Conservation (phyloP, 129 eudicot genomes). For the Flaveria brownii region DNA sequence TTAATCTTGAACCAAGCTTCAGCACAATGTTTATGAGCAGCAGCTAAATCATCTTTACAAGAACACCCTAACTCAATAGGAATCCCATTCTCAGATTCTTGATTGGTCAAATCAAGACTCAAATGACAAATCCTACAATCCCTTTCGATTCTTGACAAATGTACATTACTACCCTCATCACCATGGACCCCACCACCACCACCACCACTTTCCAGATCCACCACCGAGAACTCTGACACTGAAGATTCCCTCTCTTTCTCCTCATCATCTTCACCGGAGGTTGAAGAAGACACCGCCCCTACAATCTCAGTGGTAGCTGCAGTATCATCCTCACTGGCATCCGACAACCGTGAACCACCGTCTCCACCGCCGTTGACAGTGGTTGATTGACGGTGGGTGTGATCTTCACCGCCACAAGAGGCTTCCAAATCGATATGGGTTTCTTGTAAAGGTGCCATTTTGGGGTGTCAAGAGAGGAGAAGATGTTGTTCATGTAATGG, state of each 20-base stretch:
- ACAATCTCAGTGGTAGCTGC: slow-evolving; percentile 50
- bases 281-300: slow-evolving; percentile 25
- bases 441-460: slow-evolving; percentile 51
- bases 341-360: slow-evolving; percentile 35
- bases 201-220: slow-evolving; percentile 55
- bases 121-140: slow-evolving; percentile 91
- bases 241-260: slow-evolving; percentile 52
- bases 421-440: slow-evolving; percentile 53
- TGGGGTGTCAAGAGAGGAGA: slow-evolving; percentile 28
- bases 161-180: slow-evolving; percentile 43
- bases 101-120: slow-evolving; percentile 64
- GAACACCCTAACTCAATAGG: slow-evolving; percentile 94
- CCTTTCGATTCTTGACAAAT: slow-evolving; percentile 59
- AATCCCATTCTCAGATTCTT: slow-evolving; percentile 57
- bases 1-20: slow-evolving; percentile 97
- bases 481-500: slow-evolving; percentile 41
- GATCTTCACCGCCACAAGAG: slow-evolving; percentile 17
- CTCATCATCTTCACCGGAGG: slow-evolving; percentile 29
- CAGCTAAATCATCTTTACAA: slow-evolving; percentile 93
- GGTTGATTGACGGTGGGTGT: slow-evolving; percentile 23
- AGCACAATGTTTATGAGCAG: slow-evolving; percentile 97
- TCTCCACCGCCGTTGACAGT: not conserved
- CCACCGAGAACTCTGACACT: slow-evolving; percentile 70
- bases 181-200: slow-evolving; percentile 46
- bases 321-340: slow-evolving; percentile 23